Base-by-base conservation (phyloP, 2,329 filamentous ascomycete species). In the Trichothecium roseum region DNA sequence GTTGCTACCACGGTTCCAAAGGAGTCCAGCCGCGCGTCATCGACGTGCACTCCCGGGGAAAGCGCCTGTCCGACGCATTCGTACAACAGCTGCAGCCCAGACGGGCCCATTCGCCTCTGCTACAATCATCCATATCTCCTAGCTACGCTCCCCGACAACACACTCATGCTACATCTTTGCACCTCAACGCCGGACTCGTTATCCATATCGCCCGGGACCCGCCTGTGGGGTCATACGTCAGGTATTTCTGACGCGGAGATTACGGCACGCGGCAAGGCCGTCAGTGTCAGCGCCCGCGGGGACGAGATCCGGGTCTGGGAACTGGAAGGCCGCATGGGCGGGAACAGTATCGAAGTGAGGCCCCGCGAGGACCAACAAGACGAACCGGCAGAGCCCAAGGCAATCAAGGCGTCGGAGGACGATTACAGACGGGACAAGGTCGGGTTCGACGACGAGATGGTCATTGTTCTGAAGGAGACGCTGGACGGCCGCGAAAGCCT, bases 161-260 rank as follows among this genome's bases (percentile, higher is more conserved):
- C 88, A 0, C 64, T 94, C 18, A 79, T 86, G 2, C 65, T 94
- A 24, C 83, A 91, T 50, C 68, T 93, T 22, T 84, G 89, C 46
- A 85, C 75, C 4, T 89, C 86, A 0, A 84, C 73, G 4, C 61
- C 74, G 2, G 68, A 74, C 0, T 61, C 66, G 0, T 66, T 94
- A 2, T 74, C 72, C 1, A 78, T 95, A 37, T 81, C 82, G 27
- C 62, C 76, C 0, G 84, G 83, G 1, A 80, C 78, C 43, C 72
- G 85, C 18, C 72, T 95, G 5, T 94, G 85, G 84, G 88, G 88
- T 7, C 88, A 94, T 52, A 94, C 88, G 0, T 93, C 87, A 2
- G 84, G 84, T 3, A 85, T 95, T 24, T 85, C 84, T 33, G 81
- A 84, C 22, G 86, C 84, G 7, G 81, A 93, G 49, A 84, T 94